Base-by-base conservation (phyloP, 768 basidiomycete genomes). In the Arthromyces matolae region DNA sequence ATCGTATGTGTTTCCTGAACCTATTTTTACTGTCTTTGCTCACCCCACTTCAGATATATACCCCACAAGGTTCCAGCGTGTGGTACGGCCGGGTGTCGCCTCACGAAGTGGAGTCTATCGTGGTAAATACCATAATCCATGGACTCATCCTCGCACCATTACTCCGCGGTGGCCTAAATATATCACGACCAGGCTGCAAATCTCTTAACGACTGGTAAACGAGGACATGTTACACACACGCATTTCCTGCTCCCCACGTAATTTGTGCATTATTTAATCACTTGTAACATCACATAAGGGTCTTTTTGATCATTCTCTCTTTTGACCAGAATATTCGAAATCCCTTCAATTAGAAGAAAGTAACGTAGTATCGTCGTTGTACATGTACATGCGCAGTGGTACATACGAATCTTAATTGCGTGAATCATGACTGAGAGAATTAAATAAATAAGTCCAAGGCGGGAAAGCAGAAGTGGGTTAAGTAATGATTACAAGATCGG, bases 61-160 rank as follows among this genome's bases (percentile, higher is more conserved):
- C 83, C 37, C 93, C 93, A 0, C 78, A 82, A 47, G 93, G 93
- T 18, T 79, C 88, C 19, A 82, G 84, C 31, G 77, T 97, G 23
- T 97, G 93, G 85, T 97, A 97, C 59, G 95, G 95, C 18, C 84
- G 95, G 20, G 93, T 96, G 5, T 86, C 87, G 20, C 84, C 94
- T 7, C 86, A 92, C 61, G 89, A 95, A 60, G 87, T 93, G 40
- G 83, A 86, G 50, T 79, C 84, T 5, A 84, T 94, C 46, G 91
- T 93, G 38, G 78, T 83, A 55, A 86, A 91, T 56, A 99, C 95
- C 14, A 83, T 99, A 52, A 75, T 93, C 47, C 74, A 79, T 16
- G 95, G 95, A 2, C 78, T 84, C 59, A 78, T 99, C 42, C 75
- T 98, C 13, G 87, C 93, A 0, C 79, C 86, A 12, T 76, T 98